Evolutionary conservation across 495 filamentous ascomycete species (phyloP), one percentile per base, ranked within the genome.

Genomic region (Diplogelasinospora grovesii): DNA sequence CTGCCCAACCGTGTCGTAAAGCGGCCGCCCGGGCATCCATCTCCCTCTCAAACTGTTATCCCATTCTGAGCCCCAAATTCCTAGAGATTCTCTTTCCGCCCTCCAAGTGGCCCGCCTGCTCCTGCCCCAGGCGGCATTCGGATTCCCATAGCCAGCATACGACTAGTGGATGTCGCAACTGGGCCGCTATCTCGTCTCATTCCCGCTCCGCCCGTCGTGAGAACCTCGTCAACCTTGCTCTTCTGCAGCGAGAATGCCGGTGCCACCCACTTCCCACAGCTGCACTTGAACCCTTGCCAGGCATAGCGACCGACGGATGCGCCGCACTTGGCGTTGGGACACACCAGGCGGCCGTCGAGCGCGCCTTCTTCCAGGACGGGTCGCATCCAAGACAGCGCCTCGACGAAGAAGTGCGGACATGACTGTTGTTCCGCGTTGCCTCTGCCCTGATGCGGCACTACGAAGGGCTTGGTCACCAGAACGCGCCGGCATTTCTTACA

Each of bases 281-380:
- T 94, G 66, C 92, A 98, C 61, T 77, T 81, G 68, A 96, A 78
- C 39, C 93, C 92, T 55, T 93, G 85, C 90, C 93, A 98, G 21
- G 89, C 84, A 52, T 95, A 96, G 46, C 89, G 82, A 28, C 93
- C 92, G 16, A 97, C 78, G 33, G 88, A 86, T 14, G 81, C 77
- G 29, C 66, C 64, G 54, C 92, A 96, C 48, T 82, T 84, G 0
- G 54, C 23, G 49, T 82, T 83, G 20, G 90, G 87, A 56, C 90
- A 96, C 27, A 81, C 81, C 27, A 98, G 60, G 20, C 88, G 79
- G 7, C 89, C 89, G 8, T 86, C 82, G 13, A 96, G 66, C 27
- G 80, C 78, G 19, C 85, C 85, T 39, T 79, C 75, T 33, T 84
- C 82, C 10, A 97, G 75, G 48, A 78, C 81, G 0, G 81, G 70